Percentiles rank a stretch among this genome's conserved stretches.
phyloP scores from a whole-genome alignment of 1,284 basidiomycete genomes.

The Sanghuangporus sanghuang region DNA sequence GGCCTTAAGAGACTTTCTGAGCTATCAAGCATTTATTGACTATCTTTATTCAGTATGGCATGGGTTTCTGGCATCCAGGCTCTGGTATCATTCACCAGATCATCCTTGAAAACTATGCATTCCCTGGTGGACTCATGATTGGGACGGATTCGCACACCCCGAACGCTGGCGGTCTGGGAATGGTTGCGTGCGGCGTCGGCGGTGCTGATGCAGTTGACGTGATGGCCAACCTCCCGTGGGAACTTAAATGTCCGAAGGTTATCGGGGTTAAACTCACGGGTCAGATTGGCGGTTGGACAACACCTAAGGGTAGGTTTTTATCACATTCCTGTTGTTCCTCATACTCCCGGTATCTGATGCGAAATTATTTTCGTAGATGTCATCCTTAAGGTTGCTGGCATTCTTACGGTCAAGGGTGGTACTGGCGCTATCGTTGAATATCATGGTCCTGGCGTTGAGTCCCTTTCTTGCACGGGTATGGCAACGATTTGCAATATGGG shows the following conservation, averaged over 20 bases:
- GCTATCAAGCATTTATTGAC: slow-evolving; percentile 7
- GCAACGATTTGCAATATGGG: slow-evolving; percentile 99
- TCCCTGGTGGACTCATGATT: slow-evolving; percentile 99
- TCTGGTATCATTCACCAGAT: slow-evolving; percentile 99
- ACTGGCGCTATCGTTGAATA: slow-evolving; percentile 98
- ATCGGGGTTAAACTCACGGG: slow-evolving; percentile 97
- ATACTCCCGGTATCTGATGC: slow-evolving; percentile 4
- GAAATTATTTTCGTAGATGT: slow-evolving; percentile 55
- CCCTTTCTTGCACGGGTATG: slow-evolving; percentile 98
- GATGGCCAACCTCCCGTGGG: slow-evolving; percentile 97
- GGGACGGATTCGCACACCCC: slow-evolving; percentile 99
- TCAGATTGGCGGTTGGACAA: slow-evolving; percentile 95
- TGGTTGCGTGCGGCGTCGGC: slow-evolving; percentile 99
- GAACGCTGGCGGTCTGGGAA: slow-evolving; percentile 98
- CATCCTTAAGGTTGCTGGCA: slow-evolving; percentile 96
- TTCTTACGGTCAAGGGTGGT: slow-evolving; percentile 96
- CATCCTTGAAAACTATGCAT: slow-evolving; percentile 98
- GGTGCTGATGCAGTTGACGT: slow-evolving; percentile 99
- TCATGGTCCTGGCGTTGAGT: slow-evolving; percentile 90
- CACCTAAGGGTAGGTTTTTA: slow-evolving; percentile 79
- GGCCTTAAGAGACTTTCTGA: slow-evolving; percentile 19
- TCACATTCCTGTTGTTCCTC: background rate
- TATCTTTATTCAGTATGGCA: slow-evolving; percentile 66
- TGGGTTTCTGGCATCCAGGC: slow-evolving; percentile 99
- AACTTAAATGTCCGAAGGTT: slow-evolving; percentile 98